phyloP scores from a whole-genome alignment of 768 basidiomycete species.

The Strobilomyces echinocephalus region DNA sequence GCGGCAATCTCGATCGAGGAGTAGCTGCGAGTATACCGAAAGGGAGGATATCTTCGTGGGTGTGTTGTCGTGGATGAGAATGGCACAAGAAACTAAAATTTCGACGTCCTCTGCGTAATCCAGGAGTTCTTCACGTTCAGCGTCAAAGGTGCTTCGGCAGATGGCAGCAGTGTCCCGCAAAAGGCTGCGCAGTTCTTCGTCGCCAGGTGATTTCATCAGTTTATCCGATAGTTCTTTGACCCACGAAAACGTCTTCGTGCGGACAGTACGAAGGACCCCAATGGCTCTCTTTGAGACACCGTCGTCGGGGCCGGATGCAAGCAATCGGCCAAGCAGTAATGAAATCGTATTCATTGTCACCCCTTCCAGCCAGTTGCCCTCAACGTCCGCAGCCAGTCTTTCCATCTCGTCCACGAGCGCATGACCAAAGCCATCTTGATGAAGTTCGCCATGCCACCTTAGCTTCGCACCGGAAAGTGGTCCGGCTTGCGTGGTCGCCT shows the following conservation, averaged over 20 bases:
- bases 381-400: background rate
- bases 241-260: background rate
- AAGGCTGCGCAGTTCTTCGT: background rate
- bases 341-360: background rate
- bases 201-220: background rate
- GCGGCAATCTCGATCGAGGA: background rate
- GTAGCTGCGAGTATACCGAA: background rate
- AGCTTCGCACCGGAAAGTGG: conserved; percentile 11
- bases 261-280: background rate
- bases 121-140: background rate
- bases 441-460: conserved; percentile 41
- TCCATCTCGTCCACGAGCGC: background rate
- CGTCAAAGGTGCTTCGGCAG: background rate
- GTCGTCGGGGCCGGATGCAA: background rate
- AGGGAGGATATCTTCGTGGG: background rate
- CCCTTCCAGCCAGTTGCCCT: background rate
- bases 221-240: background rate
- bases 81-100: background rate
- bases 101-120: background rate
- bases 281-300: background rate
- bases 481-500: conserved; percentile 44
- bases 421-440: background rate
- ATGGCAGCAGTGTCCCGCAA: background rate
- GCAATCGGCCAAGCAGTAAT: background rate
- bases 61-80: background rate